Conservation (phyloP, 2,329 filamentous ascomycete genomes). For the Penicillium sp. region DNA sequence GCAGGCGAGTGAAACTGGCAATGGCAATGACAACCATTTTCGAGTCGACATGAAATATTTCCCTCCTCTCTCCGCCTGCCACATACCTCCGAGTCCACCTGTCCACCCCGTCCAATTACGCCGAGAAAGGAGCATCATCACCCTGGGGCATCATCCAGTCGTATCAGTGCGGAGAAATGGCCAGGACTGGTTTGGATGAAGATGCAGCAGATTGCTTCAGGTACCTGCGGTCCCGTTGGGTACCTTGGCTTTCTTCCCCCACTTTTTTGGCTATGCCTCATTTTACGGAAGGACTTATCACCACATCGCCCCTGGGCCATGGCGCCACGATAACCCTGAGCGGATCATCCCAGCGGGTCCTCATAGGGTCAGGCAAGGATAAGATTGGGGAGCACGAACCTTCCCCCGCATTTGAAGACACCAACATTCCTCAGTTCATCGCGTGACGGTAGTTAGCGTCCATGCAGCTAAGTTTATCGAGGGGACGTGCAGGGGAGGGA, state of each 20-base stretch:
- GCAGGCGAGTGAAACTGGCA: slow-evolving; percentile 23
- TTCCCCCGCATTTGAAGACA: slow-evolving; percentile 16
- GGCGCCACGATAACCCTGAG: slow-evolving; percentile 1
- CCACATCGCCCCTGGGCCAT: neutral
- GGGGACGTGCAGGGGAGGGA: slow-evolving; percentile 3
- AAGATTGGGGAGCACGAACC: slow-evolving; percentile 10
- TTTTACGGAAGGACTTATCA: neutral
- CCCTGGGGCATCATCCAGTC: neutral
- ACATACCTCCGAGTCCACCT: neutral
- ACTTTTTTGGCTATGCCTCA: neutral
- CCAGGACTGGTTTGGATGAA: neutral
- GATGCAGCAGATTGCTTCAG: slow-evolving; percentile 1
- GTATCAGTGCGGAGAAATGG: neutral
- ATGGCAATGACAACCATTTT: neutral
- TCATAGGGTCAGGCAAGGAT: neutral
- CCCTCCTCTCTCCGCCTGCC: neutral
- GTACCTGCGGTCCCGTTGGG: slow-evolving; percentile 1
- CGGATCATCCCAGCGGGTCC: neutral
- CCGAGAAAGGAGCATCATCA: no score
- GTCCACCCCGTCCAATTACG: no score
- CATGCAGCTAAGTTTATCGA: slow-evolving; percentile 11
- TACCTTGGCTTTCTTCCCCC: neutral
- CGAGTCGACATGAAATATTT: neutral
- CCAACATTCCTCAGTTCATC: slow-evolving; percentile 10
- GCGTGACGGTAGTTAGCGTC: slow-evolving; percentile 8